Evolutionary conservation across 2,329 filamentous ascomycete species (phyloP), one percentile per base, ranked within the genome.

Genomic region (Hymenoscyphus salicellus): DNA sequence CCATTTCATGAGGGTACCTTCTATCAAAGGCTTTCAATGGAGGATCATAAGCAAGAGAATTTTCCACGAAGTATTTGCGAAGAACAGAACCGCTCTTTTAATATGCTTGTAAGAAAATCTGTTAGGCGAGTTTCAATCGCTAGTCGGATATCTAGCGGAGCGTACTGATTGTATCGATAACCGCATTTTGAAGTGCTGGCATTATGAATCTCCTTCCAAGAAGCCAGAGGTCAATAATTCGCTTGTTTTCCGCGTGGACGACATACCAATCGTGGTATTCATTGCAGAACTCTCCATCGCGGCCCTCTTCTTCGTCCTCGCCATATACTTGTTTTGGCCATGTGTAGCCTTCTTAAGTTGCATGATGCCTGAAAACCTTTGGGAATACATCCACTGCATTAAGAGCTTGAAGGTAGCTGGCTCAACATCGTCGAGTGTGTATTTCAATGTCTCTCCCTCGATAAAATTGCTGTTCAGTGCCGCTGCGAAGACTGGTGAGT

Each of bases 401-500:
- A 69, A 11, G 2, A 66, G 30, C 8, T 33, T 49, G 20, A 70
- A 55, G 17, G 61, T 57, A 8, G 33, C n/a, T 10, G 33, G 23
- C 11, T 7, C 33, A 0, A 57, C 59, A 26, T 66, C 63, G 3
- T 64, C 20, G 6, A 69, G 55, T 17, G 17, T 46, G 32, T 69
- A 69, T 2, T 23, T 59, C 38, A 67, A 62, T 1, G 61, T 66
- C n/a, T 63, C 59, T 1, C 65, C 63, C 38, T 71, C 66, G 0
- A 62, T 32, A 14, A 71, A 65, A 2, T 49, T 20, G 11, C 67
- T 60, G 3, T 66, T 67, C 49, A 68, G 67, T 0, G 65, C 65
- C 0, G 61, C 63, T 2, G 63, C 36, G 3, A 67, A 43, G 0
- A 65, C 65, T 7, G 62, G 64, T 1, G 58, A 67, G n/a, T 66